Base-by-base conservation (phyloP, 2,329 filamentous ascomycete species). In the Tolypocladium album region DNA sequence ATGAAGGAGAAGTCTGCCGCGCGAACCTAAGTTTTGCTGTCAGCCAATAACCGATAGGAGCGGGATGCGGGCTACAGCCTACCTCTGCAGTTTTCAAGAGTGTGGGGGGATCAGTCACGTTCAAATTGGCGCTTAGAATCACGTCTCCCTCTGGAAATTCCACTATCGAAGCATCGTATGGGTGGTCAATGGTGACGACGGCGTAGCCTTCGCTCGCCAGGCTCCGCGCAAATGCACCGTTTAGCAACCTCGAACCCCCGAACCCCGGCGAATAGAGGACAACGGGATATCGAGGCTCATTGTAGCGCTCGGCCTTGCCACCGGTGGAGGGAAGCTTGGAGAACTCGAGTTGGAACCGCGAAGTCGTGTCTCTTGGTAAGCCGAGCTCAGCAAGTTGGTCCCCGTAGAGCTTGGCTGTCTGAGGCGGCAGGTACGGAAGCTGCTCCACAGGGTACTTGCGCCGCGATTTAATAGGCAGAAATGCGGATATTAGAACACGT, bases 131-230 rank as follows among this genome's bases (percentile, higher is more conserved):
- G 24, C 62, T 60, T 52, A 56, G 56, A 12, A 67, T 42, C 8
- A 69, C 60, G 8, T 68, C 69, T 3, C 71, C 76, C 47, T 78
- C 69, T 2, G 75, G 74, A 52, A 75, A 79, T 58, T 78, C 72
- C 20, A 80, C 71, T 34, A 76, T 67, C 8, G 66, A 61, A 1
- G 73, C 67, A 56, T 80, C 78, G 60, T 77, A 72, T 0, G 78
- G 72, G 58, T 81, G 78, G 62, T 81, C 79, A 40, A 81, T 67
- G 0, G 77, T 69, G 15, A 79, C 68, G 17, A 81, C 75, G 7
- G 72, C 68, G 60, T 74, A 76, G 3, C 78, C 78, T 4, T 74
- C 68, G 22, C 75, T 76, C 17, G 77, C 76, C n/a, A 82, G 67
- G 38, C 75, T 70, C 20, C 71, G 70, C 1, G 76, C 74, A 36